phyloP scores from a whole-genome alignment of 2,329 filamentous ascomycete genomes.

The Trichoderma gracile region DNA sequence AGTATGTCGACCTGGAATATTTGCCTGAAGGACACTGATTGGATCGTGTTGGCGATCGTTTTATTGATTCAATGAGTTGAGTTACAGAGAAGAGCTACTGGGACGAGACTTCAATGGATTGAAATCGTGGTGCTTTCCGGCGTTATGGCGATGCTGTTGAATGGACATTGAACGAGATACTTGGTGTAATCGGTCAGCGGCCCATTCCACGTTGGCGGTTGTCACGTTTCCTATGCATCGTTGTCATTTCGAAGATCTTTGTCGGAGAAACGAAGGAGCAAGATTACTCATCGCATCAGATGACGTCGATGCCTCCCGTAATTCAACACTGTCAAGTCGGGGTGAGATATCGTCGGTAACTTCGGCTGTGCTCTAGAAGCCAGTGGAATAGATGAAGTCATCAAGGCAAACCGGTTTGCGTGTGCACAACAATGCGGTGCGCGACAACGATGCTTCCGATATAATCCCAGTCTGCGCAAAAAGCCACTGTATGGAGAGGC shows the following conservation, averaged over 20 bases:
- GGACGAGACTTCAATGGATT: no score
- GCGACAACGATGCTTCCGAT: background rate
- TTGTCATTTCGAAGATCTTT: background rate
- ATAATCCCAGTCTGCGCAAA: background rate
- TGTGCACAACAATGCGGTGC: background rate
- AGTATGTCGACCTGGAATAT: no score
- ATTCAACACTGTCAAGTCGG: background rate
- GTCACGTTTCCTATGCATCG: background rate
- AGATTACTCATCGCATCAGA: conserved; percentile 12
- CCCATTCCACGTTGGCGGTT: background rate
- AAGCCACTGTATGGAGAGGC: conserved; percentile 20
- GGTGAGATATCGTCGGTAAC: conserved; percentile 11
- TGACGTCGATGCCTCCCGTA: background rate
- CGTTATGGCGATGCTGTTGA: no score
- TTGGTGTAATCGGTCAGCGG: background rate
- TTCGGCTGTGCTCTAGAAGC: conserved; percentile 5
- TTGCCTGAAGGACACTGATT: no score
- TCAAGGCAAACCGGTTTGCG: background rate
- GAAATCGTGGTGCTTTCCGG: no score
- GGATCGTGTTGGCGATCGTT: no score
- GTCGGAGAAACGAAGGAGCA: background rate
- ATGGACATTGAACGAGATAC: no score
- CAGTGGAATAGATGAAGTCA: conserved; percentile 14
- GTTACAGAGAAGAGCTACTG: no score
- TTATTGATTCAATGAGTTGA: no score